Conservation (phyloP, 2,329 filamentous ascomycete genomes). For the Cercospora sojina region DNA sequence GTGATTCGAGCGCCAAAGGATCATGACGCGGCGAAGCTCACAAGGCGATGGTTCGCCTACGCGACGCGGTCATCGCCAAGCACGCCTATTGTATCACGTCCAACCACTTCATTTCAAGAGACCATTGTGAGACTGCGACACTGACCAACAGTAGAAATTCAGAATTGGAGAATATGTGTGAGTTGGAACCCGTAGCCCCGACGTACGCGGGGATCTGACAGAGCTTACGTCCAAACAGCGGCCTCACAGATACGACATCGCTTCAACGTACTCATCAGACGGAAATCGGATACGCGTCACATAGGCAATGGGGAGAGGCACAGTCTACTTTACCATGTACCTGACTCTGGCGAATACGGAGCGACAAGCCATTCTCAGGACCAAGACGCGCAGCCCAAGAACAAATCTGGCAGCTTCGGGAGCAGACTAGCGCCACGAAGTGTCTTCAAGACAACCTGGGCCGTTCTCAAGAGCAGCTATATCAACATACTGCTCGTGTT, state of each 20-base stretch:
- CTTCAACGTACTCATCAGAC: conserved; percentile 13
- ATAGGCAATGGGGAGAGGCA: conserved; percentile 17
- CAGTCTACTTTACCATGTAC: conserved; percentile 14
- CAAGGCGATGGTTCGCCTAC: background rate
- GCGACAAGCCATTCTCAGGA: background rate
- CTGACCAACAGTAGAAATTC: background rate
- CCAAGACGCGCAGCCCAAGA: background rate
- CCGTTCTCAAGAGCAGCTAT: conserved; percentile 48
- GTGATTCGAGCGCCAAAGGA: background rate
- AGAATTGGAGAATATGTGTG: conserved; percentile 3
- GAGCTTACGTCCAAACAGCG: conserved; percentile 6
- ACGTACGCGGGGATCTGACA: too few relatives aligned
- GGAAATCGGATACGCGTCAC: conserved; percentile 5
- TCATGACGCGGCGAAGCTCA: background rate
- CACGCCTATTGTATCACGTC: conserved; percentile 1
- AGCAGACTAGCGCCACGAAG: conserved; percentile 10
- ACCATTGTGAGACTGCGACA: background rate
- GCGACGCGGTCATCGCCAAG: conserved; percentile 6
- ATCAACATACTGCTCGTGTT: conserved; percentile 71
- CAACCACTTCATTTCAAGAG: background rate
- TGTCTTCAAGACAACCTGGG: conserved; percentile 12
- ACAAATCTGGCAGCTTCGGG: conserved; percentile 3
- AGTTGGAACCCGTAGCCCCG: background rate
- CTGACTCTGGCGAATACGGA: conserved; percentile 11
- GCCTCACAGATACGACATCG: conserved; percentile 20